Percentiles rank a stretch among this genome's conserved stretches.
phyloP scores from a whole-genome alignment of 2,329 filamentous ascomycete species.

The Seiridium cupressi region DNA sequence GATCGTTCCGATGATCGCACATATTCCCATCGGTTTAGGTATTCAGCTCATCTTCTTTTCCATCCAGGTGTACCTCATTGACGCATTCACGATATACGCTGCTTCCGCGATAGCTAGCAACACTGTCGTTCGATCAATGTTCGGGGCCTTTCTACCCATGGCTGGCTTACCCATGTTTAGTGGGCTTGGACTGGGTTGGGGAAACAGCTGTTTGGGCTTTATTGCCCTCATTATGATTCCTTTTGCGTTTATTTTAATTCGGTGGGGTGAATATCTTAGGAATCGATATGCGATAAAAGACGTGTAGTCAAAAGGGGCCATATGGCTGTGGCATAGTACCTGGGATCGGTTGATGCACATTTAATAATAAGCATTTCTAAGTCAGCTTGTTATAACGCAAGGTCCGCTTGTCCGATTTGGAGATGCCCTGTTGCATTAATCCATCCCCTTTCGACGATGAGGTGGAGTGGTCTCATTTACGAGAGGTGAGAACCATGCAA shows the following conservation, averaged over 20 bases:
- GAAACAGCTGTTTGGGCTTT: slow-evolving; percentile 24
- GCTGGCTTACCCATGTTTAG: slow-evolving; percentile 41
- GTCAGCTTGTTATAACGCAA: too few relatives aligned
- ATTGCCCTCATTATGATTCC: neutral
- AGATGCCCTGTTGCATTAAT: too few relatives aligned
- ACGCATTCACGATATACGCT: slow-evolving; percentile 44
- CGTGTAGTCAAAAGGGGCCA: too few relatives aligned
- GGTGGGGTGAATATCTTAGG: neutral
- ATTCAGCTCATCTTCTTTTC: slow-evolving; percentile 30
- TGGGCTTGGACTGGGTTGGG: slow-evolving; percentile 38
- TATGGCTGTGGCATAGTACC: too few relatives aligned
- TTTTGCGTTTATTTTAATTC: neutral
- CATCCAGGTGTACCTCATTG: slow-evolving; percentile 38
- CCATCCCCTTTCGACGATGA: too few relatives aligned
- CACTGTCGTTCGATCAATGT: slow-evolving; percentile 30
- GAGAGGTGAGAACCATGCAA: too few relatives aligned
- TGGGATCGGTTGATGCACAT: too few relatives aligned
- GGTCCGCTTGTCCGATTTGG: too few relatives aligned
- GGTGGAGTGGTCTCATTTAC: too few relatives aligned
- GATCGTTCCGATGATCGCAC: slow-evolving; percentile 34
- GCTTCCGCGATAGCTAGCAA: slow-evolving; percentile 45
- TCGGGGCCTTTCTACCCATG: slow-evolving; percentile 44
- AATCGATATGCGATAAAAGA: too few relatives aligned
- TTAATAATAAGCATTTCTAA: too few relatives aligned
- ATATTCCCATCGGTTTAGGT: slow-evolving; percentile 28